Conservation (phyloP, 768 basidiomycete genomes). For the Mycena albidolilacea region DNA sequence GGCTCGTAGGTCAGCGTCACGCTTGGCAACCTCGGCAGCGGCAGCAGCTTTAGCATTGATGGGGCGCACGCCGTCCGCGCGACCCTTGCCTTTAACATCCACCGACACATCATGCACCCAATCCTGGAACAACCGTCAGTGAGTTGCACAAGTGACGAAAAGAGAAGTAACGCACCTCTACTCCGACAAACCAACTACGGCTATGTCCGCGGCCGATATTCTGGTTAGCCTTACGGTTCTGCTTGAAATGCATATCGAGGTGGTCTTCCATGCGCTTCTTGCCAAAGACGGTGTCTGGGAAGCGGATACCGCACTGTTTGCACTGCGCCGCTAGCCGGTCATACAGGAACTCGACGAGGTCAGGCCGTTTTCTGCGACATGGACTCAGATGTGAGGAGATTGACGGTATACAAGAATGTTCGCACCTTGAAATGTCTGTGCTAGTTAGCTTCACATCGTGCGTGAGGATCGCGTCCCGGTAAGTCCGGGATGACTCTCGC, state of each 20-base stretch:
- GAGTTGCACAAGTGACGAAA: neutral
- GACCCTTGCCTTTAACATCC: constrained; percentile 80
- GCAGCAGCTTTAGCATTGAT: constrained; percentile 70
- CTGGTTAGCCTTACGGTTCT: constrained; percentile 88
- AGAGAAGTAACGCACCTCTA: constrained; percentile 72
- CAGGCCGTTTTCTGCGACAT: constrained; percentile 67
- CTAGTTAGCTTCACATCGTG: constrained; percentile 75
- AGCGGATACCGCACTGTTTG: constrained; percentile 94
- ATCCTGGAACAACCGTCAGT: constrained; percentile 65
- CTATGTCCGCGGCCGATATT: constrained; percentile 88
- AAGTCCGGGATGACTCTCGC: constrained; percentile 66
- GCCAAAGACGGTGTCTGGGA: constrained; percentile 78
- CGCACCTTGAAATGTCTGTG: constrained; percentile 80
- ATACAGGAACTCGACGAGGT: constrained; percentile 78
- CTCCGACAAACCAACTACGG: constrained; percentile 89
- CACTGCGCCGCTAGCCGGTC: constrained; percentile 85
- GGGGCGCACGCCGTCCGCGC: constrained; percentile 66
- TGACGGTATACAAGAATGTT: neutral
- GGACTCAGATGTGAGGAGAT: constrained; percentile 18
- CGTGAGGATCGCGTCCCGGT: constrained; percentile 72
- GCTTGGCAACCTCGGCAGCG: constrained; percentile 77
- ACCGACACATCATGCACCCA: constrained; percentile 83
- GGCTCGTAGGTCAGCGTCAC: constrained; percentile 81
- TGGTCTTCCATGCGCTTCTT: constrained; percentile 89
- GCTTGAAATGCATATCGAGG: constrained; percentile 96